Evolutionary conservation across 2,329 filamentous ascomycete species (phyloP), one percentile per base, ranked within the genome.

Genomic region (Xylariaceae sp.): DNA sequence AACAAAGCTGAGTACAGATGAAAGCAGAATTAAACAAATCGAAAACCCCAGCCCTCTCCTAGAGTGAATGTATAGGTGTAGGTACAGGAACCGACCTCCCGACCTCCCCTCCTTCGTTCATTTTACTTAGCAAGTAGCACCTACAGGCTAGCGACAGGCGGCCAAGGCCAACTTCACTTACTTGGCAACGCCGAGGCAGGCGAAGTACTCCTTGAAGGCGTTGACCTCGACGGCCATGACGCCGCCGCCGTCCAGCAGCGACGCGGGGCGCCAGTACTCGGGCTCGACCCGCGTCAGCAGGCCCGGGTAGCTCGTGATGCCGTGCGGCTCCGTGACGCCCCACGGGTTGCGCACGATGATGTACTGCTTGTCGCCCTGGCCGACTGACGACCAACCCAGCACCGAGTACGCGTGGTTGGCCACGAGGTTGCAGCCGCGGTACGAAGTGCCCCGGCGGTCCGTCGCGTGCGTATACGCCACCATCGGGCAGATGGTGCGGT

Each of bases 331-430:
- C 10, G 72, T 74, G 33, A 75, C 70, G 27, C 74, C 74, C 73
- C 73, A 77, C 2, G 74, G 74, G 70, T 77, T 76, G 59, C 74
- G 72, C 15, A 75, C 62, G 49, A 76, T 72, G 44, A 76, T 67
- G 66, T 75, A 76, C 59, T 73, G 72, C 57, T 66, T 66, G 13
- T 72, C 64, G 18, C 72, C 64, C 50, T 68, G 64, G 53, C 66
- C 74, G 39, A 68, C 56, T 44, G 67, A 61, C 36, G 67, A 65
- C 64, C 68, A 74, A 11, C 72, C 72, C 15, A 75, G 72, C 10
- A 77, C 67, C 27, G 72, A 73, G 69, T 77, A 76, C 46, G 74
- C 75, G 61, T 76, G 73, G 69, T 76, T 77, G 53, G 73, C 73
- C 5, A 75, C 75, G 9, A 77, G 59, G 63, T 76, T 76, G 67